phyloP scores from a whole-genome alignment of 225 moss, liverwort and hornwort genomes.

The Physcomitrium patens region DNA sequence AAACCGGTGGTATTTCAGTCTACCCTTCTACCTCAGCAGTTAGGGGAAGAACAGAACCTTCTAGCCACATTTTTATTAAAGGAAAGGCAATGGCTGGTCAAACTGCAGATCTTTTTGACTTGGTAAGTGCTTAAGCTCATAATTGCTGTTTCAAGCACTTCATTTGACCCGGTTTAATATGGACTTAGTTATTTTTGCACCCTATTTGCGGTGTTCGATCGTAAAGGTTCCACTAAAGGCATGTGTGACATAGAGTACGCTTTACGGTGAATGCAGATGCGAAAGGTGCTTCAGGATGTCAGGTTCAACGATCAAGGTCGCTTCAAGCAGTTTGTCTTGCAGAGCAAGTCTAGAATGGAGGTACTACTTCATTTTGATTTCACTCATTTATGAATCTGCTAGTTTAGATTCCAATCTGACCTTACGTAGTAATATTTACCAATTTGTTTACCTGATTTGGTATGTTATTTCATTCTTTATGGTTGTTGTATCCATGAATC shows the following conservation, averaged over 20 bases:
- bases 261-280: conserved; percentile 64
- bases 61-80: conserved; percentile 80
- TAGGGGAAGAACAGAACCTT: conserved; percentile 67
- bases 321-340: conserved; percentile 94
- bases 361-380: conserved; percentile 40
- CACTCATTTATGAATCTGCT: background rate
- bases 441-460: background rate
- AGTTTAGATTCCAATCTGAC: background rate
- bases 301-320: conserved; percentile 77
- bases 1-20: conserved; percentile 97
- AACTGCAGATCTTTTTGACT: conserved; percentile 77
- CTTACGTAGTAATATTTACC: background rate
- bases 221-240: background rate
- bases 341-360: conserved; percentile 99
- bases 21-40: conserved; percentile 86
- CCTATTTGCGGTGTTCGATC: background rate
- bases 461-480: background rate
- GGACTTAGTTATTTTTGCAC: background rate
- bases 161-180: background rate
- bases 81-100: conserved; percentile 96
- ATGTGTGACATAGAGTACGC: background rate
- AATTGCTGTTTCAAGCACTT: background rate
- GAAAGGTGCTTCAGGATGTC: conserved; percentile 89
- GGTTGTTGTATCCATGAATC: conserved; percentile 16
- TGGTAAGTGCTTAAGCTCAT: conserved; percentile 48